Percentiles rank a stretch among this genome's conserved stretches.
Evolutionary conservation across 768 basidiomycete species (phyloP).

Genomic region (Cystofilobasidium macerans): DNA sequence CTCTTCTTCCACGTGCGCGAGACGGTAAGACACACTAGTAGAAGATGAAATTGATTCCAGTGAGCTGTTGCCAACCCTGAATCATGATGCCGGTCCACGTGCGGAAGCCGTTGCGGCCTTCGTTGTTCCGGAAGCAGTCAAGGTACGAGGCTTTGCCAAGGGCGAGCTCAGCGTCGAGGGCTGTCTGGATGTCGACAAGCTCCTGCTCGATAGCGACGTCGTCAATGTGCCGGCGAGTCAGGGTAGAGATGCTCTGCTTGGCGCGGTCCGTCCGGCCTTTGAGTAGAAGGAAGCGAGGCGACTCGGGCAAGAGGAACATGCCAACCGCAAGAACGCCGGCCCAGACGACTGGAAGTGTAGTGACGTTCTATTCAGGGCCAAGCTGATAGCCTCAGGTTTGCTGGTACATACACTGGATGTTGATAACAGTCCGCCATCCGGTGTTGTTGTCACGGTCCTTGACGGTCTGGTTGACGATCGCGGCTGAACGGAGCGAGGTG

Average conservation of each 20-base stretch:
- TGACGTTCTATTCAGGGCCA: too few species aligned
- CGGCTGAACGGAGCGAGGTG: slow-evolving; percentile 33
- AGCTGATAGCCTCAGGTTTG: too few species aligned
- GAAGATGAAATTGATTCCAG: slow-evolving; percentile 31
- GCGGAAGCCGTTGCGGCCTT: slow-evolving; percentile 47
- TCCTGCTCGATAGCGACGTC: slow-evolving; percentile 42
- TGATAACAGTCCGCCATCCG: too few species aligned
- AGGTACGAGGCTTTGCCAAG: slow-evolving; percentile 44
- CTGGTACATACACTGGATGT: too few species aligned
- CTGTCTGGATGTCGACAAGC: slow-evolving; percentile 19
- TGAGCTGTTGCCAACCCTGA: slow-evolving; percentile 69
- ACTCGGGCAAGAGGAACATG: slow-evolving; percentile 39
- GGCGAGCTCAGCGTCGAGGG: slow-evolving; percentile 21
- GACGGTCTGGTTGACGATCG: slow-evolving; percentile 38
- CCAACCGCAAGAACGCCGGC: slow-evolving; percentile 33
- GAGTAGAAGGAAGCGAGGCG: slow-evolving; percentile 40
- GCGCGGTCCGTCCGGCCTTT: slow-evolving; percentile 44
- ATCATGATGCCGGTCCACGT: slow-evolving; percentile 46
- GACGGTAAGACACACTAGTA: not conserved
- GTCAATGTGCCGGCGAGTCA: slow-evolving; percentile 52
- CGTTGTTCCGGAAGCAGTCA: slow-evolving; percentile 48
- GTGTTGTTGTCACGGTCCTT: slow-evolving; percentile 34
- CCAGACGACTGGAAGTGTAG: too few species aligned
- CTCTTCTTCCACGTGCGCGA: too few species aligned
- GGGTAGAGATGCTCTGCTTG: slow-evolving; percentile 49